Conservation (phyloP, 805 yeast genomes). For the Candida patagonica region DNA sequence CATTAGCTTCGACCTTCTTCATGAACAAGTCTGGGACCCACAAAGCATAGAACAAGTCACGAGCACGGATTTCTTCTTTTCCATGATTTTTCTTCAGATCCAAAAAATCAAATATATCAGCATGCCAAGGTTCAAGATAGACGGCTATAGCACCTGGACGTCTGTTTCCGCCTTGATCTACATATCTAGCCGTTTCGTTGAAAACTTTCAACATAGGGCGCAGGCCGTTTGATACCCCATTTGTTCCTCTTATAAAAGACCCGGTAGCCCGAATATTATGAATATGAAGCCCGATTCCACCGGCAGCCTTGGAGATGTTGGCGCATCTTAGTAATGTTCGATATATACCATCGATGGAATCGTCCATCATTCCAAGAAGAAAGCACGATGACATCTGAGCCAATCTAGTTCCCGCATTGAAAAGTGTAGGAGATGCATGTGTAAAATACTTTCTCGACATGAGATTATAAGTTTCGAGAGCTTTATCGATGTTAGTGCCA, state of each 20-base stretch:
- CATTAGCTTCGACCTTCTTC: conserved; percentile 74
- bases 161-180: conserved; percentile 97
- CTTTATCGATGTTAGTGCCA: conserved; percentile 53
- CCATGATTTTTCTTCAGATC: conserved; percentile 91
- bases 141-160: conserved; percentile 96
- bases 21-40: conserved; percentile 95
- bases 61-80: conserved; percentile 85
- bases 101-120: conserved; percentile 77
- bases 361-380: conserved; percentile 83
- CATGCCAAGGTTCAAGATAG: conserved; percentile 95
- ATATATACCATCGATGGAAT: conserved; percentile 91
- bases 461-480: conserved; percentile 70
- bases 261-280: conserved; percentile 84
- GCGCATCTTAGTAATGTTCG: conserved; percentile 85
- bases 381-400: conserved; percentile 90
- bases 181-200: conserved; percentile 93
- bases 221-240: conserved; percentile 86
- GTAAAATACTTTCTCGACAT: conserved; percentile 85
- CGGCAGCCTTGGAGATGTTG: conserved; percentile 85
- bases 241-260: conserved; percentile 81
- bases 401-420: conserved; percentile 83
- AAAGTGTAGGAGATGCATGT: conserved; percentile 92
- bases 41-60: conserved; percentile 85
- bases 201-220: conserved; percentile 95
- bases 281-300: conserved; percentile 88